Base-by-base conservation (phyloP, 1,284 basidiomycete species). In the Malassezia pachydermatis region DNA sequence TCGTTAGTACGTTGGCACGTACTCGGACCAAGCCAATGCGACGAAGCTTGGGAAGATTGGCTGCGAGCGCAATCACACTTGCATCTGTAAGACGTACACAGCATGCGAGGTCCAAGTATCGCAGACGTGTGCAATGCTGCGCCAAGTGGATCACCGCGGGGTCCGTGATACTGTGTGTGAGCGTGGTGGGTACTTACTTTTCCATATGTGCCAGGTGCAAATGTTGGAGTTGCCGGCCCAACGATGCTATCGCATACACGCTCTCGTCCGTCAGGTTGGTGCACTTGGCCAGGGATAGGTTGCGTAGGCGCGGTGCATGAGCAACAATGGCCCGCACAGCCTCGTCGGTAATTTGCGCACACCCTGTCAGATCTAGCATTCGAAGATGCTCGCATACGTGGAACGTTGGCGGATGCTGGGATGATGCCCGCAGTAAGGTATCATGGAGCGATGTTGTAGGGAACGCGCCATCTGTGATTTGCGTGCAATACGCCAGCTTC, bases 71-170 rank as follows among this genome's bases (percentile, higher is more conserved):
- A 60, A 87, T 83, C 3, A 98, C 87, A 40, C 86, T 88, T 77
- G 87, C 81, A 70, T 99, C 94, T 13, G 92, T 95, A 34, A 99
- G 75, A 34, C 81, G 78, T 2, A 80, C 76, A 63, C 92, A 99
- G 89, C 90, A 92, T 4, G 94, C 94, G 57, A 99, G 81, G 72
- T 99, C 94, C 53, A 99, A 83, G 71, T 98, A 99, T 59, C 94
- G 78, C 49, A 99, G 73, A n/a, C 94, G 78, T 0, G 87, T 90
- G 73, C 94, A 99, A 19, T 80, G 79, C 33, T 86, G 78, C 3
- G 88, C 89, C 14, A 99, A 76, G 8, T 80, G 79, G 44, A 82
- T 83, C 30, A 99, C 84, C 6, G 86, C 88, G 22, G 80, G 79
- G 70, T 99, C 94, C 2, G 90, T 94, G 58, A 98, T 88, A 77